Base-by-base conservation (phyloP, 345 rosid genomes). In the Hibiscus syriacus region DNA sequence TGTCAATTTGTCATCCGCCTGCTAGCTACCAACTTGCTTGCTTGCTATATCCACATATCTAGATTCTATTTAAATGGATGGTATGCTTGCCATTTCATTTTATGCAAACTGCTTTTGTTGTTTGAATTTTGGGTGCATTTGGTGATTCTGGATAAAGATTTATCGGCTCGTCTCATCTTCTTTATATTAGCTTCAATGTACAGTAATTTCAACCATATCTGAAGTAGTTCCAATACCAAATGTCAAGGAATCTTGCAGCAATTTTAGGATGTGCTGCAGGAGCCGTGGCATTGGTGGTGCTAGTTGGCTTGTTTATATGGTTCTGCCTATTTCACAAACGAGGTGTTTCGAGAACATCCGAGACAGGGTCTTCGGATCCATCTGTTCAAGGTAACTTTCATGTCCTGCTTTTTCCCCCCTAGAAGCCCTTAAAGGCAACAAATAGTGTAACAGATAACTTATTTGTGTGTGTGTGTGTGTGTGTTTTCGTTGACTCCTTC, bases 221-320 rank as follows among this genome's bases (percentile, higher is more conserved):
- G 83, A 83, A 81, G 76, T 66, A 75, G 71, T 80, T 82, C 78
- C 84, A 64, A 63, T 80, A 80, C 82, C 86, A 89, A 80, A 93
- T 90, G 98, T 87, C 98, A 87, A 77, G 74, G 83, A 65, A 70
- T 84, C 92, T 86, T 84, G 91, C 91, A 79, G 91, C 86, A 72
- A 77, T 85, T 81, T 63, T 87, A 72, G 98, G 98, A 75, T 90
- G 92, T 81, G 96, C 87, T 88, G 90, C 87, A 78, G 98, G 98
- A 90, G 88, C 90, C 82, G 77, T 89, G 83, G 83, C 88, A 80
- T 82, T 93, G 74, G 79, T 85, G 78, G 88, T 82, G 72, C 70
- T 86, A 30, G 73, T 77, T 45, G 61, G 77, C 73, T 77, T 84
- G 56, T 67, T 86, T 63, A 14, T 88, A 12, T 92, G 91, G 93